Conservation (phyloP, 192 early-diverging fungal genomes). For the Blastocladiella britannica region DNA sequence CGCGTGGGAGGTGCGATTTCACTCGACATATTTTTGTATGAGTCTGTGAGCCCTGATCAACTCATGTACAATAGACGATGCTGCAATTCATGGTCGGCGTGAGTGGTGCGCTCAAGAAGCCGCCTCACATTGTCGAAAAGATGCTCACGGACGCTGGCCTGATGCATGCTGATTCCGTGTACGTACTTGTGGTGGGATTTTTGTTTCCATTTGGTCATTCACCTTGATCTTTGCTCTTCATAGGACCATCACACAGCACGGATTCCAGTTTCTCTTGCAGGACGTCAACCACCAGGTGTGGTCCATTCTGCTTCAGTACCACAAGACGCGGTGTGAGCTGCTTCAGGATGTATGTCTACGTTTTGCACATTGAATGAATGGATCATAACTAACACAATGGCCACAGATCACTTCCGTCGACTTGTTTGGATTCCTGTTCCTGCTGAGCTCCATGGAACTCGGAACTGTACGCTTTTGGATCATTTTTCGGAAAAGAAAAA, state of each 20-base stretch:
- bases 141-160: too few relatives aligned
- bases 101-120: conserved; percentile 34
- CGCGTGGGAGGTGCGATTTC: conserved; percentile 50
- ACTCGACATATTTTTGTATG: background rate
- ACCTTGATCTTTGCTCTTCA: conserved; percentile 4
- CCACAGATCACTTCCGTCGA: too few relatives aligned
- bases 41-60: background rate
- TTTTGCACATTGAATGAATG: too few relatives aligned
- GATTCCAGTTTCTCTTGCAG: conserved; percentile 91
- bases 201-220: background rate
- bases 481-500: too few relatives aligned
- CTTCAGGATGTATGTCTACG: too few relatives aligned
- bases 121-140: conserved; percentile 45
- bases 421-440: conserved; percentile 81
- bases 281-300: conserved; percentile 88
- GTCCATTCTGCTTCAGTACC: conserved; percentile 84
- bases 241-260: conserved; percentile 68
- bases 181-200: background rate
- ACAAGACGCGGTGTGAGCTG: too few relatives aligned
- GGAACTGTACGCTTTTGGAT: conserved; percentile 38
- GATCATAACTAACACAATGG: too few relatives aligned
- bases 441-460: conserved; percentile 72
- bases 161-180: conserved; percentile 27
- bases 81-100: conserved; percentile 88
- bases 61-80: conserved; percentile 23